phyloP scores from a whole-genome alignment of 108 stramenopile species.

The Licmophora abbreviata region DNA sequence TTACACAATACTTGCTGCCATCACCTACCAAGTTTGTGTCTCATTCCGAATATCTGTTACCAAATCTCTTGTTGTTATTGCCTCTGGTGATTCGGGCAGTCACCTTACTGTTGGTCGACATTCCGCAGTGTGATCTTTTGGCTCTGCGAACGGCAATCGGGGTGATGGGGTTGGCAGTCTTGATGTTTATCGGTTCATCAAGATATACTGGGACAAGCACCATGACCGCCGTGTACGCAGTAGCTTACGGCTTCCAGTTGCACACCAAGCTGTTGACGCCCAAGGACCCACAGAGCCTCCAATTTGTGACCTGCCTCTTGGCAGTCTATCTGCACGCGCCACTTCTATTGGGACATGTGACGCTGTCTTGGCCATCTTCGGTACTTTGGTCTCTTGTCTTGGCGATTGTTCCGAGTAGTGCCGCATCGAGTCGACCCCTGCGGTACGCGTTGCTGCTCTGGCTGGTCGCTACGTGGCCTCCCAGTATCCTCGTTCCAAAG shows the following conservation, averaged over 20 bases:
- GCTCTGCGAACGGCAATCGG: conserved; percentile 18
- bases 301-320: conserved; percentile 52
- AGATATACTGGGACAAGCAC: neutral
- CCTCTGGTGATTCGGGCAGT: conserved; percentile 65
- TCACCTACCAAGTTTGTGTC: conserved; percentile 65
- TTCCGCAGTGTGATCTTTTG: conserved; percentile 33
- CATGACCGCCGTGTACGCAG: neutral
- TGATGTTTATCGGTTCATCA: neutral
- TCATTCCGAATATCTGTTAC: conserved; percentile 77
- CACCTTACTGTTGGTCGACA: conserved; percentile 38
- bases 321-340: conserved; percentile 63
- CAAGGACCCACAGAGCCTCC: conserved; percentile 24
- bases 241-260: neutral
- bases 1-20: conserved; percentile 68
- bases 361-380: conserved; percentile 62
- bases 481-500: conserved; percentile 40
- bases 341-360: conserved; percentile 59
- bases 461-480: conserved; percentile 37
- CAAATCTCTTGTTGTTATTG: conserved; percentile 56
- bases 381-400: conserved; percentile 24
- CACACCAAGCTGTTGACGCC: neutral
- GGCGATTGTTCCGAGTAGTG: conserved; percentile 2
- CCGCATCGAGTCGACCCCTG: too few species aligned
- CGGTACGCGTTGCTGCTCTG: conserved; percentile 14
- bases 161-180: conserved; percentile 4